These are phyloP conservation scores for Styphnolobium japonicum DNA, from an alignment of 306 rosid species.

Conservation along the genomic window DNA sequence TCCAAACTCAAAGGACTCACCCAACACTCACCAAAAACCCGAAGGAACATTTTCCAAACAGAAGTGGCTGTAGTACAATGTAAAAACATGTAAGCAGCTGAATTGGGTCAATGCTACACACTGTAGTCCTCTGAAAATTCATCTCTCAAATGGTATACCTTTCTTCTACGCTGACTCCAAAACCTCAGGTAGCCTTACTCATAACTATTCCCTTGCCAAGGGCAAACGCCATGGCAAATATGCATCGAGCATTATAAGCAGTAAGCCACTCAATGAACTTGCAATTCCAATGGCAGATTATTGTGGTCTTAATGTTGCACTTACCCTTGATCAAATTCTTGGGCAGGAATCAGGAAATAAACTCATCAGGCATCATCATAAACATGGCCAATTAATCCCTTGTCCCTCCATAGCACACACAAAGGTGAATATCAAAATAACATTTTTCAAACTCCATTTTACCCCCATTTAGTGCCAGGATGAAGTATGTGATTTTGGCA, in stretches of 20 bases:
- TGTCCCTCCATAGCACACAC: neutral
- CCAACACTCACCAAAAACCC: no score
- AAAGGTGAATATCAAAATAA: neutral
- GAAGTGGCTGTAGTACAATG: no score
- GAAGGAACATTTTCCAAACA: no score
- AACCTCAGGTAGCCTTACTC: constrained; percentile 1
- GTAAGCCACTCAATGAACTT: neutral
- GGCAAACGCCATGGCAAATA: neutral
- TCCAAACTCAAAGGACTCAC: no score
- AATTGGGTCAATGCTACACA: no score
- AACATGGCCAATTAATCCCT: neutral
- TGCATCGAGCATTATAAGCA: constrained; percentile 8
- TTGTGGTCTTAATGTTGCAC: neutral
- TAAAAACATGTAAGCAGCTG: no score
- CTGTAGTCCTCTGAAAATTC: no score
- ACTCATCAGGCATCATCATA: neutral
- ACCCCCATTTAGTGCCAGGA: neutral
- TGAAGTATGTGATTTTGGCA: neutral
- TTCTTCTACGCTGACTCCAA: neutral
- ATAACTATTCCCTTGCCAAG: neutral
- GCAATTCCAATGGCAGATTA: neutral
- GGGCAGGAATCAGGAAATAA: neutral
- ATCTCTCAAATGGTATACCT: no score
- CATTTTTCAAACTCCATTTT: neutral
- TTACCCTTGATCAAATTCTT: neutral